A percentile compares a stretch with the other conserved stretches of the same genome.
phyloP scores from a whole-genome alignment of 495 filamentous ascomycete species.

The Hypoxylon fuscum region DNA sequence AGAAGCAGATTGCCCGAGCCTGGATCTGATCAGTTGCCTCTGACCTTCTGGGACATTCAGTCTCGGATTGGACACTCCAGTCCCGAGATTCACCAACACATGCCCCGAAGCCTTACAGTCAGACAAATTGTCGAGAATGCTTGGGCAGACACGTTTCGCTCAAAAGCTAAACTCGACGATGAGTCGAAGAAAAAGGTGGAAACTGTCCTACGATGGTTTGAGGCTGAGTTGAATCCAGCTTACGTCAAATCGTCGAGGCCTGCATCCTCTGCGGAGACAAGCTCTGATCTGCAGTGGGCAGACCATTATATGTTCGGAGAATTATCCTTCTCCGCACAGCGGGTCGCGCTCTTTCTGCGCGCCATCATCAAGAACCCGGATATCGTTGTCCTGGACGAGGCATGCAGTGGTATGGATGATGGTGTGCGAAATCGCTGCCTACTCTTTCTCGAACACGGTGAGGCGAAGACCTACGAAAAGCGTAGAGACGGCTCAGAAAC shows the following conservation, averaged over 20 bases:
- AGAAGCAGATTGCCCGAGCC: constrained; percentile 78
- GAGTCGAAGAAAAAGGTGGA: constrained; percentile 66
- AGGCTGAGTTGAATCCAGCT: constrained; percentile 71
- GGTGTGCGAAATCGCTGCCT: constrained; percentile 84
- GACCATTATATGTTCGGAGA: constrained; percentile 74
- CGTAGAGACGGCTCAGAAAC: constrained; percentile 31
- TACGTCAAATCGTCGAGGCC: constrained; percentile 11
- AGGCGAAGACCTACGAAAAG: constrained; percentile 50
- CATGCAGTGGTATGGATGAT: constrained; percentile 89
- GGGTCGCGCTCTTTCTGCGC: constrained; percentile 84
- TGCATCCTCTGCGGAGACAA: background rate
- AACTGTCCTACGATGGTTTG: constrained; percentile 76
- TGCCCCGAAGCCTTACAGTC: constrained; percentile 80
- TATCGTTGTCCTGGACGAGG: constrained; percentile 90
- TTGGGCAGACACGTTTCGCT: constrained; percentile 86
- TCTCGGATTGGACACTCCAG: constrained; percentile 88
- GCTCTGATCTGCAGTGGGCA: constrained; percentile 70
- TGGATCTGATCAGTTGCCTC: constrained; percentile 69
- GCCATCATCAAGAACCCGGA: constrained; percentile 85
- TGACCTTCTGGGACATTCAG: constrained; percentile 93
- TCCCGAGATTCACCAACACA: constrained; percentile 92
- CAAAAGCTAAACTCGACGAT: constrained; percentile 68
- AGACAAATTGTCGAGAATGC: constrained; percentile 81
- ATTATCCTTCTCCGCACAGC: constrained; percentile 79
- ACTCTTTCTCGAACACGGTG: constrained; percentile 73